Evolutionary conservation across 306 rosid genomes (phyloP), one percentile per base, ranked within the genome.

Genomic region (Cucurbita pepo): DNA sequence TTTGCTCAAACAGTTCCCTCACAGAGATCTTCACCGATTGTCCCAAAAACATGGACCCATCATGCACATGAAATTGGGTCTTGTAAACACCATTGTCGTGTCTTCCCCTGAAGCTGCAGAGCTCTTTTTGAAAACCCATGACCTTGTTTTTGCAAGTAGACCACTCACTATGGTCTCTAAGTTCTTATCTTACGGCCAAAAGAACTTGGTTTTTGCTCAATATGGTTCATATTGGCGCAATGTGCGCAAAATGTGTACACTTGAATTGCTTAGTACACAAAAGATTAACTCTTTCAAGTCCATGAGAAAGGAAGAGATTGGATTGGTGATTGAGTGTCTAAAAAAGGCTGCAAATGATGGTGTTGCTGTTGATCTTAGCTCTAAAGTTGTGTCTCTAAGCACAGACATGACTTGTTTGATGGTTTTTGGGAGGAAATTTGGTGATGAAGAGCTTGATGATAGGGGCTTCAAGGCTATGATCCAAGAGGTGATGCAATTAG

Each of bases 41-140:
- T 22, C 72, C 12, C 37, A 18, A 65, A 65, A 65, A 18, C 21
- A 19, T 18, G 72, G 71, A 18, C 72, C 72, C 40, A 65, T 65
- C 0, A 65, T 65, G 72, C 54, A 44, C 54, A 65, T 65, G 6
- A 13, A 13, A 0, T 21, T 44, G 11, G 72, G 72, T 5, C 38
- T 65, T 12, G 18, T 65, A 65, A 47, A 18, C 54, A 21, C 72
- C 3, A 43, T 44, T 6, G 6, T 65, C 11, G 38, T 65, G 21
- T 86, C 96, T 15, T 90, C 96, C 55, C 88, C 93, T 16, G 76
- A 72, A 72, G 91, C 91, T 7, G 91, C 93, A 2, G 86, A 90
- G 61, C 76, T 82, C 3, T 65, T 65, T 12, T 38, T 44, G 38
- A 44, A 65, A 43, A 65, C 72, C 38, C 34, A 65, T 1, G 72